Evolutionary conservation across 257 asterid genomes (phyloP).

Genomic region (Solanum pimpinellifolium): DNA sequence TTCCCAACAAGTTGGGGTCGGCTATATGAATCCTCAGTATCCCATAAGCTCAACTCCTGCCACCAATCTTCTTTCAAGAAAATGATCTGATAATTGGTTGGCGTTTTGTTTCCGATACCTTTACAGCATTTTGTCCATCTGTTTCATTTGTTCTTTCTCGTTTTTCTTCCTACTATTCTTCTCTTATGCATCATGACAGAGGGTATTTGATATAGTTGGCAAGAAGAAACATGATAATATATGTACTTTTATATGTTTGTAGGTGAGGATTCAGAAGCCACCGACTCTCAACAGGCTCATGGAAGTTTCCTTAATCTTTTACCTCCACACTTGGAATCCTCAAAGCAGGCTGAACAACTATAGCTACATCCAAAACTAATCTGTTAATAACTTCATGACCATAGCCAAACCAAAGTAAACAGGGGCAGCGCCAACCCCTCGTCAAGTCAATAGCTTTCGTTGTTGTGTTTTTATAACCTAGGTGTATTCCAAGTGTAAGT

Average conservation of each 20-base stretch:
- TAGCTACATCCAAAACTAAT: conserved; percentile 12
- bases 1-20: neutral
- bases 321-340: conserved; percentile 48
- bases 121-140: neutral
- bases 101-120: neutral
- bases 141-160: neutral
- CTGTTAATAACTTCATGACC: conserved; percentile 28
- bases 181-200: neutral
- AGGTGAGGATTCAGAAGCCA: conserved; percentile 67
- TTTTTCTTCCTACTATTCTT: neutral
- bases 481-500: conserved; percentile 39
- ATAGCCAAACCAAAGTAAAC: conserved; percentile 14
- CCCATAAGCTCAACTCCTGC: neutral
- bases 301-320: conserved; percentile 70
- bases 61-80: neutral
- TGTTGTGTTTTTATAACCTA: conserved; percentile 15
- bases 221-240: neutral
- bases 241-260: neutral
- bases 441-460: conserved; percentile 15
- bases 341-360: conserved; percentile 30
- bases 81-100: neutral
- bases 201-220: neutral
- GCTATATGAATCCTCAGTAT: neutral
- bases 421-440: conserved; percentile 5
- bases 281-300: conserved; percentile 44